Conservation (phyloP, 2,329 filamentous ascomycete species). For the Trichoderma sp. region DNA sequence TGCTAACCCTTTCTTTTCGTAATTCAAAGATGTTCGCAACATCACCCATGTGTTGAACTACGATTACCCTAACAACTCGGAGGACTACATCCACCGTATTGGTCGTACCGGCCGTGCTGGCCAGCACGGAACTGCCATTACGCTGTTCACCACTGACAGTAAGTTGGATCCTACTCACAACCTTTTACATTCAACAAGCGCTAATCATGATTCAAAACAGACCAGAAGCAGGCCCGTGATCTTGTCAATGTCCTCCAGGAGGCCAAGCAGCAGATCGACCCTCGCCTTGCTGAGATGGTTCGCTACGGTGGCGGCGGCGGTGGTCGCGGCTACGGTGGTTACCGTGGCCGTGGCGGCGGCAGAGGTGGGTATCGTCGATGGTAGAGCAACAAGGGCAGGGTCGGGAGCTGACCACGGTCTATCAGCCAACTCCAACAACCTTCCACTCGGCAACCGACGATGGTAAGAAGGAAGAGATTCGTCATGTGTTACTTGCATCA, state of each 20-base stretch:
- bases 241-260: constrained; percentile 89
- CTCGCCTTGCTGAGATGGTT: constrained; percentile 92
- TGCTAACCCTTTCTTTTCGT: constrained; percentile 70
- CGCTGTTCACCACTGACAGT: constrained; percentile 99
- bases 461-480: constrained; percentile 44
- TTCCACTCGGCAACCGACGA: constrained; percentile 52
- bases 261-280: constrained; percentile 97
- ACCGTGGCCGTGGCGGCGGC: constrained; percentile 60
- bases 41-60: constrained; percentile 99
- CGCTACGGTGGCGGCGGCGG: constrained; percentile 85
- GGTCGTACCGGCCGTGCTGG: constrained; percentile 96
- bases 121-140: constrained; percentile 93
- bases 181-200: not conserved
- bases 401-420: constrained; percentile 38
- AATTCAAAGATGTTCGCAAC: constrained; percentile 92
- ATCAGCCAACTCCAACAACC: constrained; percentile 51
- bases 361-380: constrained; percentile 49
- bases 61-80: constrained; percentile 99
- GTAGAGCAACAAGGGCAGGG: constrained; percentile 34
- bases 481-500: not conserved
- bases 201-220: constrained; percentile 50
- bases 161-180: constrained; percentile 43
- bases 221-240: constrained; percentile 95
- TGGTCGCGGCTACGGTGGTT: constrained; percentile 71
- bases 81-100: constrained; percentile 97